phyloP scores from a whole-genome alignment of 2,329 filamentous ascomycete genomes.

The Lojkania enalia region DNA sequence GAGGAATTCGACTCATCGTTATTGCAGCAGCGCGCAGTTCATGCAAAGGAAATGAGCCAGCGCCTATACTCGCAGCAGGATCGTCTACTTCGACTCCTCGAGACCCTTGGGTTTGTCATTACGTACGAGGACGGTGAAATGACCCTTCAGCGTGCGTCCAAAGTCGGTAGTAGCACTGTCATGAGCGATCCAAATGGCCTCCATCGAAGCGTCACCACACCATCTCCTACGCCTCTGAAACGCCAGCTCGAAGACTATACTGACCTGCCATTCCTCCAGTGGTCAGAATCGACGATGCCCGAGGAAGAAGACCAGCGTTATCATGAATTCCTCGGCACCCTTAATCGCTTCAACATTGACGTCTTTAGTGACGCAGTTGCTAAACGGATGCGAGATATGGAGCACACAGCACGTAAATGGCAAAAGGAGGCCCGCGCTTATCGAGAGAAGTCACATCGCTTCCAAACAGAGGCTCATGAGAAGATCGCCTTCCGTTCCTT shows the following conservation, averaged over 20 bases:
- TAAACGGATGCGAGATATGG: constrained; percentile 89
- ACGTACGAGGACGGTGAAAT: constrained; percentile 73
- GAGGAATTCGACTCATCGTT: constrained; percentile 54
- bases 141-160: constrained; percentile 71
- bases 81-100: constrained; percentile 78
- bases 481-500: constrained; percentile 97
- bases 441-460: constrained; percentile 79
- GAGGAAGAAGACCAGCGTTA: constrained; percentile 75
- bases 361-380: constrained; percentile 82
- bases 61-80: constrained; percentile 83
- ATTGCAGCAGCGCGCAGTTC: constrained; percentile 70
- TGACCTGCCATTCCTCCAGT: constrained; percentile 76
- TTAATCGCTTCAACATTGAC: constrained; percentile 82
- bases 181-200: constrained; percentile 47
- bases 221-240: constrained; percentile 57
- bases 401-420: constrained; percentile 90
- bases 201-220: constrained; percentile 59
- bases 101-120: constrained; percentile 83
- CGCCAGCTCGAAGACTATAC: constrained; percentile 63
- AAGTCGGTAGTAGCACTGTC: constrained; percentile 54
- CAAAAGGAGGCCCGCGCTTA: constrained; percentile 86
- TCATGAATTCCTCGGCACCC: constrained; percentile 69
- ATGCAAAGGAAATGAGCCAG: constrained; percentile 82
- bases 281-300: constrained; percentile 72
- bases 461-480: constrained; percentile 85